These are phyloP conservation scores for Eruca vesicaria DNA, from an alignment of 441 rosid genomes.

Conservation along the genomic window DNA sequence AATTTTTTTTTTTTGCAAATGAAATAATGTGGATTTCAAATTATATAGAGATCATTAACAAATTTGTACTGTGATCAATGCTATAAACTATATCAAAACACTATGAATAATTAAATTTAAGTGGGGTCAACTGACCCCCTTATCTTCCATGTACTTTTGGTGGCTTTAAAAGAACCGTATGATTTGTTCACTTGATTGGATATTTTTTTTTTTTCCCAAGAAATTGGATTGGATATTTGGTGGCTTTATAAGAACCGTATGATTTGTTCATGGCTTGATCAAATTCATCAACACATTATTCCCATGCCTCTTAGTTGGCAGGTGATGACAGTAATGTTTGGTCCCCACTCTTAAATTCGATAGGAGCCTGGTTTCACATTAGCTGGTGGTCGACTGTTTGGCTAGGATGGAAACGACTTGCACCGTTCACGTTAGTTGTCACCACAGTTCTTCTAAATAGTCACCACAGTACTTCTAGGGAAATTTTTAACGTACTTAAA, in stretches of 20 bases:
- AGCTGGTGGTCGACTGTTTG: not conserved
- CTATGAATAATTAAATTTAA: too few species aligned
- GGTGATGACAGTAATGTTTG: not conserved
- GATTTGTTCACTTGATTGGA: not conserved
- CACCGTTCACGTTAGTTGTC: too few species aligned
- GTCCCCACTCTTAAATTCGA: not conserved
- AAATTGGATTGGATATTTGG: too few species aligned
- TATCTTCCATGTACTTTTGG: too few species aligned
- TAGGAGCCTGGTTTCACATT: not conserved
- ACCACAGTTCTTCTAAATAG: not conserved
- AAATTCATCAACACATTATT: not conserved
- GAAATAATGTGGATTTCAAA: too few species aligned
- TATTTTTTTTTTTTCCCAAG: too few species aligned
- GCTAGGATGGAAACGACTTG: not conserved
- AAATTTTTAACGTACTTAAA: not conserved
- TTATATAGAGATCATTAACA: too few species aligned
- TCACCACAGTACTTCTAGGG: not conserved
- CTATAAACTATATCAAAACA: too few species aligned
- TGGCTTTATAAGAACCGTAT: not conserved
- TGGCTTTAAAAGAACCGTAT: too few species aligned
- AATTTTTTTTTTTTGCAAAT: too few species aligned
- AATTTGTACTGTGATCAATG: too few species aligned
- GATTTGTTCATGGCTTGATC: not conserved
- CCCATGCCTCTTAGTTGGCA: not conserved
- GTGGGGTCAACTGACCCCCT: too few species aligned